These are phyloP conservation scores for Epichloe aotearoae DNA, from an alignment of 2,329 filamentous ascomycete species.

Conservation along the genomic window DNA sequence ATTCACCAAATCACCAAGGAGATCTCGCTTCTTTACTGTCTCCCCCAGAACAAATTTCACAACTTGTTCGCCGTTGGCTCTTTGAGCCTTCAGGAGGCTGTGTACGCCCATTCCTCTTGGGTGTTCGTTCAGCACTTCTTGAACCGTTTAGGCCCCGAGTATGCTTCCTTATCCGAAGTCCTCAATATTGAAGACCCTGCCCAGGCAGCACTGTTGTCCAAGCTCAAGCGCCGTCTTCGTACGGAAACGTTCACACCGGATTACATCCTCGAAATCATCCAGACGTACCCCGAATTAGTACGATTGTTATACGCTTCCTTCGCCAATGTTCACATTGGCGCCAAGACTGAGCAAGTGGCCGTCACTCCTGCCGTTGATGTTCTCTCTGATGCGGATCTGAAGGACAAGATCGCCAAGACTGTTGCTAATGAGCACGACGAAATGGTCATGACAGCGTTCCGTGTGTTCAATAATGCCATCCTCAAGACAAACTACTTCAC, in stretches of 20 bases:
- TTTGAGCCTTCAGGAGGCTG: slow-evolving; percentile 87
- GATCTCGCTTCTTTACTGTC: slow-evolving; percentile 90
- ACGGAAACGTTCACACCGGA: slow-evolving; percentile 96
- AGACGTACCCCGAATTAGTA: slow-evolving; percentile 75
- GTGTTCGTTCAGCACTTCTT: slow-evolving; percentile 97
- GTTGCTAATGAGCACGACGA: slow-evolving; percentile 88
- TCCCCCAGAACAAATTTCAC: slow-evolving; percentile 95
- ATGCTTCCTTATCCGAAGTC: slow-evolving; percentile 70
- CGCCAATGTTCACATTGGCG: slow-evolving; percentile 65
- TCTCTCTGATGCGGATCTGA: slow-evolving; percentile 60
- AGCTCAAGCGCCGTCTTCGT: slow-evolving; percentile 88
- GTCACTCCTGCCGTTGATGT: slow-evolving; percentile 50
- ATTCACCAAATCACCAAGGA: slow-evolving; percentile 99
- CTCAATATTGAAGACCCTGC: slow-evolving; percentile 69
- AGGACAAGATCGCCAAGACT: slow-evolving; percentile 66
- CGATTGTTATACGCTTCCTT: slow-evolving; percentile 84
- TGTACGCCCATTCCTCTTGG: slow-evolving; percentile 95
- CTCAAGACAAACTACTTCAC: slow-evolving; percentile 98
- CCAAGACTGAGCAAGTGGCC: slow-evolving; percentile 38
- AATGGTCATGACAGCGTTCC: slow-evolving; percentile 96
- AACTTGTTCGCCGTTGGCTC: slow-evolving; percentile 72
- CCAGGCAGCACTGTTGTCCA: slow-evolving; percentile 77
- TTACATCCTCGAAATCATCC: slow-evolving; percentile 96
- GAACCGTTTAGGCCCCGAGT: slow-evolving; percentile 86
- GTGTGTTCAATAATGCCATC: slow-evolving; percentile 84